phyloP scores from a whole-genome alignment of 139 green algal species.

The Micractinium conductrix region DNA sequence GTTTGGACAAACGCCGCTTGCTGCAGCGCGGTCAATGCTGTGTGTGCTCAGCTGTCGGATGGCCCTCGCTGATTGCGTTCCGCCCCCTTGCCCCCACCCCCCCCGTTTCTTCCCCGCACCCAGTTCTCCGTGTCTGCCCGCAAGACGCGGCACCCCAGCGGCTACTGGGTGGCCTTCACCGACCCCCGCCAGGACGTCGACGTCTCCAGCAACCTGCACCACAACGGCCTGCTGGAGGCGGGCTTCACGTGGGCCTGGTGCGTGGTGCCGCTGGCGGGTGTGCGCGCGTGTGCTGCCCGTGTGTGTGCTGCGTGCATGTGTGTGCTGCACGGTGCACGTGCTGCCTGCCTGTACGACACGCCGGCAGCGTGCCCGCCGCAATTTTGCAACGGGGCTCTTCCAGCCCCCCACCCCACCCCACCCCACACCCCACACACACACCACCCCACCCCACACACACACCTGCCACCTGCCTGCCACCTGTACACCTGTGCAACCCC shows the following conservation, averaged over 20 bases:
- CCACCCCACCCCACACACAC: neutral
- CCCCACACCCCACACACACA: neutral
- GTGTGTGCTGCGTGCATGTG: too few relatives aligned
- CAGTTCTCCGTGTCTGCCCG: neutral
- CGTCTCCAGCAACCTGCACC: conserved; percentile 56
- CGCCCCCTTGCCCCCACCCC: too few relatives aligned
- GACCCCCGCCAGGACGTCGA: conserved; percentile 69
- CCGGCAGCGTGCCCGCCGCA: too few relatives aligned
- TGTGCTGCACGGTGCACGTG: too few relatives aligned
- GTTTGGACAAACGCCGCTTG: too few relatives aligned
- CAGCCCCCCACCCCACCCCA: neutral
- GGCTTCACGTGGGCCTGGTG: conserved; percentile 54
- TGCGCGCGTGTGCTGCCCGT: neutral
- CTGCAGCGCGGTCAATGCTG: neutral
- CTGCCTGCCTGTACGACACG: too few relatives aligned
- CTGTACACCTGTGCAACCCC: too few relatives aligned
- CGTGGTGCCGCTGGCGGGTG: neutral
- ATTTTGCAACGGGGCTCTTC: too few relatives aligned
- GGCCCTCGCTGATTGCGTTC: too few relatives aligned
- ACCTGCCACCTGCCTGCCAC: neutral
- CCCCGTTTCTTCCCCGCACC: conserved; percentile 3
- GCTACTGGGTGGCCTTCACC: conserved; percentile 66
- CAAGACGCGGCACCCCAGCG: conserved; percentile 23
- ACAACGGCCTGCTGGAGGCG: conserved; percentile 54
- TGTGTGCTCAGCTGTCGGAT: too few relatives aligned